These are phyloP conservation scores for Akanthomyces lecanii DNA, from an alignment of 2,329 filamentous ascomycete genomes.

Conservation along the genomic window DNA sequence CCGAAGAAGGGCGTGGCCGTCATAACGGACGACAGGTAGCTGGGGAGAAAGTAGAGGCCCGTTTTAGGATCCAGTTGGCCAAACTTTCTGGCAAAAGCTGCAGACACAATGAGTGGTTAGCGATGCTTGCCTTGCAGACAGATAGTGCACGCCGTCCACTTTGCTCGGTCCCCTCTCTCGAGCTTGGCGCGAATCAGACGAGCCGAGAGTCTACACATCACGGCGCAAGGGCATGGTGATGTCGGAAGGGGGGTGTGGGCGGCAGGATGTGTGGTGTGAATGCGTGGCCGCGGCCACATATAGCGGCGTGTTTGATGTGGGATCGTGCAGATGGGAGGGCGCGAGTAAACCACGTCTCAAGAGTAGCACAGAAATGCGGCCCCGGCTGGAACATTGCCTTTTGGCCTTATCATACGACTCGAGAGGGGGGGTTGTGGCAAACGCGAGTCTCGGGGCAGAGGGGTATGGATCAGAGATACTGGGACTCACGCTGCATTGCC, in stretches of 20 bases:
- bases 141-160: not conserved
- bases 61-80: conserved; percentile 21
- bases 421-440: not conserved
- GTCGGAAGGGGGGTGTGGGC: conserved; percentile 7
- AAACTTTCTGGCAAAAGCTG: conserved; percentile 23
- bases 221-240: not conserved
- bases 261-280: not conserved
- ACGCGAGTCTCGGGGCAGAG: not conserved
- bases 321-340: not conserved
- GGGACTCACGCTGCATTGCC: conserved; percentile 21
- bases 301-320: not conserved
- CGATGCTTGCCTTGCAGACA: not conserved
- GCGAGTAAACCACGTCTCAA: not conserved
- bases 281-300: not conserved
- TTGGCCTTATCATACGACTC: not conserved
- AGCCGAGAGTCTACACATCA: not conserved
- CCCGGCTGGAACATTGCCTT: not conserved
- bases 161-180: not conserved
- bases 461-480: not conserved
- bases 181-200: not conserved
- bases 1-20: conserved; percentile 25
- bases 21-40: conserved; percentile 25
- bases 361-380: not conserved
- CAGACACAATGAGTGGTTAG: not conserved
- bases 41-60: conserved; percentile 19